phyloP scores from a whole-genome alignment of 2,329 filamentous ascomycete species.

The Cryphonectria naterciae region DNA sequence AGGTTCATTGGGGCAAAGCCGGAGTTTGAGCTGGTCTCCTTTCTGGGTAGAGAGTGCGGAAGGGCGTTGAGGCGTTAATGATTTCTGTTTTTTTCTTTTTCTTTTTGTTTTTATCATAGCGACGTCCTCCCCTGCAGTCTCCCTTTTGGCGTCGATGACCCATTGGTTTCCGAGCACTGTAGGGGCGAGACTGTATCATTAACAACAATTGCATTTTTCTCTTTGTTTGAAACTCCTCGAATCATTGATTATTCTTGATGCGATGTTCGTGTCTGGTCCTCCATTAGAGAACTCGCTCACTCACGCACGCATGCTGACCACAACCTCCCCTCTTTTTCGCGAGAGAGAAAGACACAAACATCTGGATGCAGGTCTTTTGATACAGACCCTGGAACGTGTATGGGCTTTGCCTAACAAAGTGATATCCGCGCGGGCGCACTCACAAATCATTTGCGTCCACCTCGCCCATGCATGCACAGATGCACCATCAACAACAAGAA shows the following conservation, averaged over 20 bases:
- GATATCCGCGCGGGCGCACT: neutral
- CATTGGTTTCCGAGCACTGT: neutral
- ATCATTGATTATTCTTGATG: neutral
- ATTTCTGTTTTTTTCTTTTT: neutral
- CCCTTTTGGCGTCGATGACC: neutral
- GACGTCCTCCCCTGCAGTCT: neutral
- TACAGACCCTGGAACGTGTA: neutral
- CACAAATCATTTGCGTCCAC: neutral
- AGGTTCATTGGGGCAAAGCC: neutral
- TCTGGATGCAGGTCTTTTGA: neutral
- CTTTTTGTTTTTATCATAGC: neutral
- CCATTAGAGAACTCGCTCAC: neutral
- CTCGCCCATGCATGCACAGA: conserved; percentile 6
- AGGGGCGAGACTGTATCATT: neutral
- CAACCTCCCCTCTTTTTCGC: neutral
- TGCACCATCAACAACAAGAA: neutral
- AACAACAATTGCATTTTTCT: neutral
- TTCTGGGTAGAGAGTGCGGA: neutral
- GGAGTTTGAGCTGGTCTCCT: neutral
- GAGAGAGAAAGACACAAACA: neutral
- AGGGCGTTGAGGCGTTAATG: neutral
- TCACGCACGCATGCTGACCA: neutral
- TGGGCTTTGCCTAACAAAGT: neutral
- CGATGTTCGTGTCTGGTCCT: neutral
- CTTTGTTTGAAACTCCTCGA: neutral